A percentile compares a stretch with the other conserved stretches of the same genome.
Evolutionary conservation across 192 early-diverging fungal species (phyloP).

Genomic region (Thamnidium elegans): DNA sequence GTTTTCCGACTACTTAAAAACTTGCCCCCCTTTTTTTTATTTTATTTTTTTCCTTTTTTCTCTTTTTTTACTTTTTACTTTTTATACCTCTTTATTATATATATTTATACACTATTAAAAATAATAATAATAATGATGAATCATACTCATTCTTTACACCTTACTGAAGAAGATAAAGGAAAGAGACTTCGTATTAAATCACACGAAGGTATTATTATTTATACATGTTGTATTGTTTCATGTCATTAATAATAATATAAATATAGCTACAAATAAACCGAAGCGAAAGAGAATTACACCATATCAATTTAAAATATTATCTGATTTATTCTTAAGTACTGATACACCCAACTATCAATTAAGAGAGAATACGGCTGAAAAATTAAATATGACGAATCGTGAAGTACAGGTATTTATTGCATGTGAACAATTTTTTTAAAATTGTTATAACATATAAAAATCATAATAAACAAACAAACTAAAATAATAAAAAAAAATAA

Average conservation of each 20-base stretch:
- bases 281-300: slow-evolving; percentile 77
- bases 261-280: slow-evolving; percentile 45
- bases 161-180: slow-evolving; percentile 13
- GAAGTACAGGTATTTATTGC: slow-evolving; percentile 66
- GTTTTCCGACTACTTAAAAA: slow-evolving; percentile 18
- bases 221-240: slow-evolving; percentile 8
- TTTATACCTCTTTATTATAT: neutral
- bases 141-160: neutral
- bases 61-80: slow-evolving; percentile 11
- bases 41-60: slow-evolving; percentile 3
- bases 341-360: slow-evolving; percentile 79
- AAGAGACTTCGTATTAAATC: slow-evolving; percentile 18
- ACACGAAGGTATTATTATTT: slow-evolving; percentile 20
- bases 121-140: too few relatives aligned
- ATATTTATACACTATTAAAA: too few relatives aligned
- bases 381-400: slow-evolving; percentile 74
- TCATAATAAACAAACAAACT: neutral
- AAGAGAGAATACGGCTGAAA: slow-evolving; percentile 66
- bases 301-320: slow-evolving; percentile 68
- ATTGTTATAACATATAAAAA: too few relatives aligned
- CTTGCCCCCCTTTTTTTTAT: neutral
- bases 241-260: slow-evolving; percentile 1
- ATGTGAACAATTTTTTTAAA: slow-evolving; percentile 18
- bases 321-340: slow-evolving; percentile 66
- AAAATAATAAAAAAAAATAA: too few relatives aligned